Evolutionary conservation across 2,329 filamentous ascomycete species (phyloP).

Genomic region (Tolypocladium tundrense): DNA sequence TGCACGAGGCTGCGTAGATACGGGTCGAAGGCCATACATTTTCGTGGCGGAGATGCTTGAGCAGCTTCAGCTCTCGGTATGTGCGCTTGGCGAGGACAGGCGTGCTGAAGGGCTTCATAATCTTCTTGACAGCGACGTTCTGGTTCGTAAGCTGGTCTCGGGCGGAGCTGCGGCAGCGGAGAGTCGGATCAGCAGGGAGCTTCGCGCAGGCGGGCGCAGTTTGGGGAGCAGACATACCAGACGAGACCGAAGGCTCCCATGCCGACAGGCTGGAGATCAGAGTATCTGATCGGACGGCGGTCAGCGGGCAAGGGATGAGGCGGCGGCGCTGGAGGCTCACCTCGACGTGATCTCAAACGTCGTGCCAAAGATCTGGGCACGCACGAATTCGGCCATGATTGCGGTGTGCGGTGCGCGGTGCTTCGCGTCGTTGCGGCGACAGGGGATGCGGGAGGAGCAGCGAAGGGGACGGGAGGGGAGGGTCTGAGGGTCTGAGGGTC

Average conservation of each 20-base stretch:
- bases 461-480: neutral
- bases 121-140: conserved; percentile 98
- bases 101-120: conserved; percentile 99
- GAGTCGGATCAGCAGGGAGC: neutral
- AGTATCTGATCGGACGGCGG: conserved; percentile 56
- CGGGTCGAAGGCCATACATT: conserved; percentile 53
- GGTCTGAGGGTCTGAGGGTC: no score
- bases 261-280: conserved; percentile 93
- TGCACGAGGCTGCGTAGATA: neutral
- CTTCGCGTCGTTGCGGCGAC: neutral
- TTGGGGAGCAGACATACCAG: conserved; percentile 52
- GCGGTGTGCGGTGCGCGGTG: conserved; percentile 1
- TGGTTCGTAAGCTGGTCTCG: conserved; percentile 96
- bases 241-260: conserved; percentile 99
- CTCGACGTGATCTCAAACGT: conserved; percentile 99
- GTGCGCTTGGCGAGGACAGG: conserved; percentile 95
- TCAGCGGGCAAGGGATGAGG: neutral
- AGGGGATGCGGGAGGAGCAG: neutral
- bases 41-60: conserved; percentile 94
- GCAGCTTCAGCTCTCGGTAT: conserved; percentile 91
- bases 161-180: conserved; percentile 59
- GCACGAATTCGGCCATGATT: conserved; percentile 97
- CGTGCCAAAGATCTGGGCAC: conserved; percentile 98
- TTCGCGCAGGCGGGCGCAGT: neutral
- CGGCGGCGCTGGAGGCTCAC: conserved; percentile 35